Percentiles rank a stretch among this genome's conserved stretches.
phyloP scores from a whole-genome alignment of 257 asterid genomes.

The Coffea eugenioides region DNA sequence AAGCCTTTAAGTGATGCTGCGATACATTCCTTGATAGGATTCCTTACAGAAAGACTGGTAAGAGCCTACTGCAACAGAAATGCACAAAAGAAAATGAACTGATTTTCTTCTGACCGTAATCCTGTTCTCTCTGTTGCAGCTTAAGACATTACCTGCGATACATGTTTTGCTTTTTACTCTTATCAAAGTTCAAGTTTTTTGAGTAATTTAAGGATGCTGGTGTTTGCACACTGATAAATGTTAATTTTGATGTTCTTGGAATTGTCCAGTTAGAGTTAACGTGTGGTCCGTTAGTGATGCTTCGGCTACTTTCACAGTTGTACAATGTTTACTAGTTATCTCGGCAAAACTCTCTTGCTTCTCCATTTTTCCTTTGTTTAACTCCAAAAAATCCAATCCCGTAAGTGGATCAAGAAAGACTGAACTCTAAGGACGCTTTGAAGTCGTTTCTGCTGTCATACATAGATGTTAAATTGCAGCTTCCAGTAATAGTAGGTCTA shows the following conservation, averaged over 20 bases:
- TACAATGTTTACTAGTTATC: background rate
- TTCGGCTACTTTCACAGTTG: background rate
- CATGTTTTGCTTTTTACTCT: no score
- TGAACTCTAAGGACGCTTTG: background rate
- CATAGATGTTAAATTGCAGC: background rate
- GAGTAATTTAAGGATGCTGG: background rate
- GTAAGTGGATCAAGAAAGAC: background rate
- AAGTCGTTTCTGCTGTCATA: background rate
- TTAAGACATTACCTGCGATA: background rate
- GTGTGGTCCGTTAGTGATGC: background rate
- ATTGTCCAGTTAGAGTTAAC: background rate
- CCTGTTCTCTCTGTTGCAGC: background rate
- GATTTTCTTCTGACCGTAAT: background rate
- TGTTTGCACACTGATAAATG: background rate
- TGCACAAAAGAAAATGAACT: background rate
- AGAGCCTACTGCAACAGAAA: slow-evolving; percentile 23
- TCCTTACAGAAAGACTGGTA: slow-evolving; percentile 90
- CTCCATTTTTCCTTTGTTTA: background rate
- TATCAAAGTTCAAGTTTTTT: background rate
- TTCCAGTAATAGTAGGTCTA: background rate
- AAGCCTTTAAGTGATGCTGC: slow-evolving; percentile 59
- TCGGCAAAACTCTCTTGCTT: background rate
- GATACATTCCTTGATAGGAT: slow-evolving; percentile 68
- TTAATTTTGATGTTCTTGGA: no score
- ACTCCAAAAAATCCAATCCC: background rate